Base-by-base conservation (phyloP, 768 basidiomycete species). In the Lactifluus rugatus region DNA sequence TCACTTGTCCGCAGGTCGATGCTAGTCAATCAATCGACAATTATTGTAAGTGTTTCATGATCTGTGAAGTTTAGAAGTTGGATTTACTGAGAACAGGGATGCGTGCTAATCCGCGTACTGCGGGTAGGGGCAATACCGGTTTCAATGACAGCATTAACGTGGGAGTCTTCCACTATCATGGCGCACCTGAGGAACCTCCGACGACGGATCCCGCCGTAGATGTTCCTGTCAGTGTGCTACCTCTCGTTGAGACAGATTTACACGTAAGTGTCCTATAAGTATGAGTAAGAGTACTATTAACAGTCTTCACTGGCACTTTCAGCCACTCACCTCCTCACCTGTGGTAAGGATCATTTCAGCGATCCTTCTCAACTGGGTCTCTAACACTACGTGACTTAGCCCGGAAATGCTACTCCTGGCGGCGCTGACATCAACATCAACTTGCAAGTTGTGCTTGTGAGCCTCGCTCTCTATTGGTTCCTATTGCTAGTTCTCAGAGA, bases 21-120 rank as follows among this genome's bases (percentile, higher is more conserved):
- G 77, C 78, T 10, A 70, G 73, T 61, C 70, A 77, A 56, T 59
- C 69, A 4, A 65, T 75, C 13, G 70, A 63, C 34, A 79, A 78
- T 62, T 79, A 78, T 63, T 78, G 76, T 77, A 17, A 16, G 62
- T 62, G 52, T 58, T 60, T 58, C 28, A 48, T 54, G 36, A 1
- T 57, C 49, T 11, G 1, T 31, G 45, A 14, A 57, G 10, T 5
- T 48, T 49, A 32, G 9, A 13, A 39, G n/a, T 42, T 21, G 36
- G 37, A 37, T 17, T n/a, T 3, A 52, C 16, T 11, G 6, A 4
- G 5, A 52, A 28, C 58, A 62, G 42, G 61, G 65, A 58, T 54
- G 48, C 67, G 71, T 68, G 37, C 51, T 66, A 53, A 58, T 2
- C 49, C 66, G 25, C 16, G 39, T 52, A 62, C 26, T 44, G 70